These are phyloP conservation scores for Oehlia diaphana DNA, from an alignment of 192 early-diverging fungal genomes.

Conservation along the genomic window DNA sequence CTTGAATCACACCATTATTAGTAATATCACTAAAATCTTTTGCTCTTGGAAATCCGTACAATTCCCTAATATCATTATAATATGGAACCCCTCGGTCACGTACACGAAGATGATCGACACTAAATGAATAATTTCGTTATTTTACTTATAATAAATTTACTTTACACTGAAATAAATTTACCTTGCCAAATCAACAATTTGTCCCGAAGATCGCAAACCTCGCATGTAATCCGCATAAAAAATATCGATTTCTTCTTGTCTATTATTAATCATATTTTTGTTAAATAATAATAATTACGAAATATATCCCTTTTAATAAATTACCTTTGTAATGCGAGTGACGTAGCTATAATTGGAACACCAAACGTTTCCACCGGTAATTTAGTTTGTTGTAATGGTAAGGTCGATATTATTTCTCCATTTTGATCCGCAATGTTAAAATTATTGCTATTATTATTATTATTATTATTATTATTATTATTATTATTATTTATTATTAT, in stretches of 20 bases:
- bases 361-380: background rate
- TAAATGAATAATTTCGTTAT: background rate
- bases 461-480: too few relatives aligned
- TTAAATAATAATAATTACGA: background rate
- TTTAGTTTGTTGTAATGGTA: background rate
- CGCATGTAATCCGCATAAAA: background rate
- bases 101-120: background rate
- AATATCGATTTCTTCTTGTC: slow-evolving; percentile 8
- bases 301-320: background rate
- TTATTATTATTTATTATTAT: background rate
- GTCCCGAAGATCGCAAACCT: background rate
- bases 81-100: background rate
- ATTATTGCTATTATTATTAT: background rate
- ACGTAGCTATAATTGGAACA: background rate
- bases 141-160: background rate
- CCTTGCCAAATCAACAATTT: background rate
- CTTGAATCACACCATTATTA: background rate
- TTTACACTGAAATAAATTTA: background rate
- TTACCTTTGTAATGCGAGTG: background rate
- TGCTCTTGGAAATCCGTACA: background rate
- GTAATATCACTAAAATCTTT: slow-evolving; percentile 20
- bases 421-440: background rate
- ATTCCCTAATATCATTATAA: slow-evolving; percentile 24
- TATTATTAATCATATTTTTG: background rate
- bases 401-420: background rate